A percentile compares a stretch with the other conserved stretches of the same genome.
These are phyloP conservation scores for Aspergillus fumigatiaffinis DNA, from an alignment of 2,329 filamentous ascomycete species.

Conservation along the genomic window DNA sequence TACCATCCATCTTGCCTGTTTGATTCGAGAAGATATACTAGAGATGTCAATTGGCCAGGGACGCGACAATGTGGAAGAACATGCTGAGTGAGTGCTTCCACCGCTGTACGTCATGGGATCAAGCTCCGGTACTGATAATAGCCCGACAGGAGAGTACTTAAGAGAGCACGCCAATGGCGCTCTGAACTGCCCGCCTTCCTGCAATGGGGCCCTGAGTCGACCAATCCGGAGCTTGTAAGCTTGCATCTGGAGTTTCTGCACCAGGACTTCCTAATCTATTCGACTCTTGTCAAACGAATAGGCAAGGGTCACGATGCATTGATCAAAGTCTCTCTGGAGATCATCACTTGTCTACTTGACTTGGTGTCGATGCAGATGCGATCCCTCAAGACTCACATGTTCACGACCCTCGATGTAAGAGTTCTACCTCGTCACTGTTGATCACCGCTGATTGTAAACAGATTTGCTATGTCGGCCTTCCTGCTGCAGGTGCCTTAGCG, in stretches of 20 bases:
- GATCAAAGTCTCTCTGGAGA: conserved; percentile 1
- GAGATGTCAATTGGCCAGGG: conserved; percentile 13
- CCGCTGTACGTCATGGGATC: background rate
- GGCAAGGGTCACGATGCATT: conserved; percentile 2
- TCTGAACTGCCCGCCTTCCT: conserved; percentile 1
- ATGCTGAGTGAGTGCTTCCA: background rate
- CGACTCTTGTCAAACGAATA: conserved; percentile 12
- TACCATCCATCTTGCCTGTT: conserved; percentile 7
- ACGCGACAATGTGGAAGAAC: conserved; percentile 1
- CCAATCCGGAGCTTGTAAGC: background rate
- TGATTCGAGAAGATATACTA: conserved; percentile 19
- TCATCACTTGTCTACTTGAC: conserved; percentile 1
- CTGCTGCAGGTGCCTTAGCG: conserved; percentile 18
- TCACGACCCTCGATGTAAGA: conserved; percentile 3
- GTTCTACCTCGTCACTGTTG: background rate
- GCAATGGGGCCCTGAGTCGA: conserved; percentile 5
- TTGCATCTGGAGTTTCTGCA: conserved; percentile 17
- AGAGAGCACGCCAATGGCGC: conserved; percentile 1
- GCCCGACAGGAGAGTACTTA: background rate
- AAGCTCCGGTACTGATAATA: background rate
- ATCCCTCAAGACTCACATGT: background rate
- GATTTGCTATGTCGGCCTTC: conserved; percentile 21
- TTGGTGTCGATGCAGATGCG: conserved; percentile 3
- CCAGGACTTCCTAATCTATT: conserved; percentile 19
- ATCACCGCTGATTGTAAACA: conserved; percentile 2